Conservation (phyloP, 2,329 filamentous ascomycete genomes). For the Pseudogymnoascus sp. region DNA sequence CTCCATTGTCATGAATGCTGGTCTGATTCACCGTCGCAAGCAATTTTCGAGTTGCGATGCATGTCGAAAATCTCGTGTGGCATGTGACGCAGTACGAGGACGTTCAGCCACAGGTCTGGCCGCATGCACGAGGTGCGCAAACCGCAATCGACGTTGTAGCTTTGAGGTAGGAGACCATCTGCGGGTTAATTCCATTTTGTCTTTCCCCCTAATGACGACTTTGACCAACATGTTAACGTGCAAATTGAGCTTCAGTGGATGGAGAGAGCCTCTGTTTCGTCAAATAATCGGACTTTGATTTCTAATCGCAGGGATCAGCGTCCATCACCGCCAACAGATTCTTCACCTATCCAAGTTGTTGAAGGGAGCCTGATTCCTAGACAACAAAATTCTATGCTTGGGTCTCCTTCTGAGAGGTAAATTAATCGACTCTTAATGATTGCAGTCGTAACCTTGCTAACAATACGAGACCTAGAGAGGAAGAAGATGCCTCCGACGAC, state of each 20-base stretch:
- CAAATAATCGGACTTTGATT: neutral
- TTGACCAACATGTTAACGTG: neutral
- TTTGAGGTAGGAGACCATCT: neutral
- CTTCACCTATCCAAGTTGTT: neutral
- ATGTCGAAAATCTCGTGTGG: neutral
- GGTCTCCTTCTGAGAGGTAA: neutral
- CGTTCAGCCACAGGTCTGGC: neutral
- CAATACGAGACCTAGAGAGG: neutral
- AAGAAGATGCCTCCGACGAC: neutral
- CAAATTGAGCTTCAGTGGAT: neutral
- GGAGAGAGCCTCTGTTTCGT: neutral
- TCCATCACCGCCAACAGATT: neutral
- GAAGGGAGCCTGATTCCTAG: neutral
- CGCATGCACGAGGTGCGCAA: neutral
- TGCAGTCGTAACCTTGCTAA: neutral
- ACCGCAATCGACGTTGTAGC: neutral
- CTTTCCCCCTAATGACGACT: neutral
- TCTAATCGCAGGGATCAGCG: neutral
- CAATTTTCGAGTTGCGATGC: constrained; percentile 5
- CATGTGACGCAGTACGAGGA: neutral
- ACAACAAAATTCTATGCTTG: neutral
- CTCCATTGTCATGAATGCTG: neutral
- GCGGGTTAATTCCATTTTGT: neutral
- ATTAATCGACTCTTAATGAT: neutral
- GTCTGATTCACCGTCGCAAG: neutral